A percentile compares a stretch with the other conserved stretches of the same genome.
These are phyloP conservation scores for Thinopyrum elongatum DNA, from an alignment of 176 grass and related monocot species.

Conservation along the genomic window DNA sequence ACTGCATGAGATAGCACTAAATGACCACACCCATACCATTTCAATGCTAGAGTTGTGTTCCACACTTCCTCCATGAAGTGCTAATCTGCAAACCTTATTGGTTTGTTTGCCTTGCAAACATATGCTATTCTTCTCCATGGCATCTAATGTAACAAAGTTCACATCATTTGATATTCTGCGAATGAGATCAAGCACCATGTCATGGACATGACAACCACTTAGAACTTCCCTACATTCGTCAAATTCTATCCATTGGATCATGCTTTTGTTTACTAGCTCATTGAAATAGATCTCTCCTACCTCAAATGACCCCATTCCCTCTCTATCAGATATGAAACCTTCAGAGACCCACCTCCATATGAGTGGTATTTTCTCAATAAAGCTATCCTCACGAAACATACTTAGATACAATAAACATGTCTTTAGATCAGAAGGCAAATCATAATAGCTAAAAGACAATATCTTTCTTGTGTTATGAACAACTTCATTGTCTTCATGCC, in stretches of 20 bases:
- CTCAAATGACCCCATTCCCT: neutral
- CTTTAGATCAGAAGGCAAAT: too few species aligned
- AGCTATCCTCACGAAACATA: too few species aligned
- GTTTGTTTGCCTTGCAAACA: neutral
- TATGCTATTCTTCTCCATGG: neutral
- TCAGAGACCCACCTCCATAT: neutral
- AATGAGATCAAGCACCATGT: neutral
- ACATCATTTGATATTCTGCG: neutral
- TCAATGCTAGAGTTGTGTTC: neutral
- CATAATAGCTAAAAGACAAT: too few species aligned
- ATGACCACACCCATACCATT: too few species aligned
- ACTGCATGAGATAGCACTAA: too few species aligned
- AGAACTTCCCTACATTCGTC: accelerated
- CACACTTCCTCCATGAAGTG: neutral
- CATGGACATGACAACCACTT: neutral
- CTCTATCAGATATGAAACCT: neutral
- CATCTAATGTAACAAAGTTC: too few species aligned
- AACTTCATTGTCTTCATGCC: neutral
- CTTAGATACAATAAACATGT: too few species aligned
- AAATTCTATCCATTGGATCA: neutral
- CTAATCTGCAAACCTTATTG: neutral
- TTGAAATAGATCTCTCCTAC: neutral
- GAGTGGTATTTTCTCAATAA: neutral
- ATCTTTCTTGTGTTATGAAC: too few species aligned
- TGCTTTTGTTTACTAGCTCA: neutral